Percentiles rank a stretch among this genome's conserved stretches.
Conservation (phyloP, 129 eudicot species). For the Flaveria ramosissima region DNA sequence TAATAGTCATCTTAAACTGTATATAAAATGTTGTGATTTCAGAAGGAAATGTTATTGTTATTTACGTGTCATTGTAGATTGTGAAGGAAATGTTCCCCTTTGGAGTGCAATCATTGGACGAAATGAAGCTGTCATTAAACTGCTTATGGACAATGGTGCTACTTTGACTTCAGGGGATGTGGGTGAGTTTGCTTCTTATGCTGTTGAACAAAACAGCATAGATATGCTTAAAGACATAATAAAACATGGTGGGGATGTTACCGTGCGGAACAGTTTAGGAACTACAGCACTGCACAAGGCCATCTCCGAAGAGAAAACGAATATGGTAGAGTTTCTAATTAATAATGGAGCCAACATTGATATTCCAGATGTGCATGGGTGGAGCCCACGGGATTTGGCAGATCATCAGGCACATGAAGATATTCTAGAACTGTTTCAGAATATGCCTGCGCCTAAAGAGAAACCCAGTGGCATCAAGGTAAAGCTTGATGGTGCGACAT, state of each 20-base stretch:
- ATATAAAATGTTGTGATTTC: background rate
- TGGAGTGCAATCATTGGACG: slow-evolving; percentile 75
- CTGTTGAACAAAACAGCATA: slow-evolving; percentile 61
- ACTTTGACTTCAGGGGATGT: slow-evolving; percentile 61
- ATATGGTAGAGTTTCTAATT: slow-evolving; percentile 60
- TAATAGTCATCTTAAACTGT: background rate
- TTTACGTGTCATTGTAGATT: slow-evolving; percentile 47
- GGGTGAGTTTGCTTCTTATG: slow-evolving; percentile 59
- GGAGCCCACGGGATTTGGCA: slow-evolving; percentile 83
- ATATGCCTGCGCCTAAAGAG: slow-evolving; percentile 30
- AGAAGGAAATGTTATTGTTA: slow-evolving; percentile 16
- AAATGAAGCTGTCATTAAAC: slow-evolving; percentile 52
- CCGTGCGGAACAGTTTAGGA: slow-evolving; percentile 44
- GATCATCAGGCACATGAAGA: slow-evolving; percentile 72
- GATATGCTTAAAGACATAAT: slow-evolving; percentile 62
- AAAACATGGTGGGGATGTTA: slow-evolving; percentile 65
- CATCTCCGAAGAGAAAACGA: slow-evolving; percentile 55
- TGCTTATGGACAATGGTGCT: slow-evolving; percentile 74
- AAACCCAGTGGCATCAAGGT: slow-evolving; percentile 13
- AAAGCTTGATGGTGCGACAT: slow-evolving; percentile 36
- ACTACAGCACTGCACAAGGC: slow-evolving; percentile 90
- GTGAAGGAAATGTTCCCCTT: slow-evolving; percentile 77
- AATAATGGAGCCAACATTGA: slow-evolving; percentile 73
- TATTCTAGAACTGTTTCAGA: slow-evolving; percentile 46
- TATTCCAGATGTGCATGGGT: slow-evolving; percentile 67